Evolutionary conservation across 2,329 filamentous ascomycete genomes (phyloP).

Genomic region (Trichoderma sp.): DNA sequence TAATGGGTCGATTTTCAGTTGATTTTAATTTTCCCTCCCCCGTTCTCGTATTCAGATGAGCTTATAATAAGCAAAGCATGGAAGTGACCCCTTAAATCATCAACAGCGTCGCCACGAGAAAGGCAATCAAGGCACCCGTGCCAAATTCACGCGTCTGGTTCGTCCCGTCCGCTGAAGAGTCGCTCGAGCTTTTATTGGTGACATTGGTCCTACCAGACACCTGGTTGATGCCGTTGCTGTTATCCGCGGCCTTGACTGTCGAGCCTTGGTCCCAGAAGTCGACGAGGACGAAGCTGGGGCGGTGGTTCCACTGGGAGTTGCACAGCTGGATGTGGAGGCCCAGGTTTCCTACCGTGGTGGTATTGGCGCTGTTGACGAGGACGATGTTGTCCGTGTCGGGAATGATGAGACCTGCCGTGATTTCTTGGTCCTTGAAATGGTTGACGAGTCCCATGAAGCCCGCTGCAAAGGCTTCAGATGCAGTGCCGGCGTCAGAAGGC

Average conservation of each 20-base stretch:
- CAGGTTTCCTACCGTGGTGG: conserved; percentile 49
- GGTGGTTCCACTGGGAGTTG: conserved; percentile 53
- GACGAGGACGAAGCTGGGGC: conserved; percentile 71
- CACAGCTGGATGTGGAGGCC: conserved; percentile 55
- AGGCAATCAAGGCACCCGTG: conserved; percentile 42
- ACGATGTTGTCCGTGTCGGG: conserved; percentile 59
- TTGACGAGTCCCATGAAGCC: conserved; percentile 71
- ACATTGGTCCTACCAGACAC: conserved; percentile 35
- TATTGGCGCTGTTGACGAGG: conserved; percentile 63
- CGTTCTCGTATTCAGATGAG: neutral
- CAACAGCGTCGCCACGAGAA: conserved; percentile 42
- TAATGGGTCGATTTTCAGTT: neutral
- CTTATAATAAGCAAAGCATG: neutral
- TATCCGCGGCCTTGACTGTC: conserved; percentile 66
- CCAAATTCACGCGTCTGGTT: conserved; percentile 26
- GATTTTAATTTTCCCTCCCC: neutral
- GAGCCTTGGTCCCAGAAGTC: conserved; percentile 76
- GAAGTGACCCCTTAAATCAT: conserved; percentile 29
- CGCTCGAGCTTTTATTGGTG: conserved; percentile 20
- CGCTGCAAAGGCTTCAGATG: conserved; percentile 51
- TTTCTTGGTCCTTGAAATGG: conserved; percentile 68
- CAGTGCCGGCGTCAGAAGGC: conserved; percentile 50
- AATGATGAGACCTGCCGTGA: conserved; percentile 54
- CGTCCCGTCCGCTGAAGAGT: conserved; percentile 11
- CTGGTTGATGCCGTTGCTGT: conserved; percentile 55